Evolutionary conservation across 1,284 basidiomycete species (phyloP).

Genomic region (Irpex sp.): DNA sequence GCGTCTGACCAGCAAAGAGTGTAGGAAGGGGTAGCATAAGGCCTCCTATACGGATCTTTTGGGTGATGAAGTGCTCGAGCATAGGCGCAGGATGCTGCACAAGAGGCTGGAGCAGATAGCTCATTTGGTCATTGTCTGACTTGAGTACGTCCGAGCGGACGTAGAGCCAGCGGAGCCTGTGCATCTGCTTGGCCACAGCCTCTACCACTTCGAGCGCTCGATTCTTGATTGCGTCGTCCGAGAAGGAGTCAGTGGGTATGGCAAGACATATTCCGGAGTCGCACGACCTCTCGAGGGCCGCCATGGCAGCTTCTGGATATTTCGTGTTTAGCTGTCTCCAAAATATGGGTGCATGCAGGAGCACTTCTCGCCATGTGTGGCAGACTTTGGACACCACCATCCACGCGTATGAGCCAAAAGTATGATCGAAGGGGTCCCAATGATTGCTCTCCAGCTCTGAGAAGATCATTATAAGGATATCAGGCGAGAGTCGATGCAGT

Average conservation of each 20-base stretch:
- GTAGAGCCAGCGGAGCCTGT: slow-evolving; percentile 25
- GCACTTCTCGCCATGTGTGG: slow-evolving; percentile 25
- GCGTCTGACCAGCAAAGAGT: slow-evolving; percentile 24
- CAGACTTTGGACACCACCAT: slow-evolving; percentile 25
- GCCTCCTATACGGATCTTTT: slow-evolving; percentile 18
- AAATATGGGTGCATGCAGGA: slow-evolving; percentile 22
- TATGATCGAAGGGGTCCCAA: slow-evolving; percentile 17
- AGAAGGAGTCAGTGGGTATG: slow-evolving; percentile 18
- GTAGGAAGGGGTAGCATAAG: slow-evolving; percentile 22
- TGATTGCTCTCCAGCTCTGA: slow-evolving; percentile 18
- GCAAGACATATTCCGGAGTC: slow-evolving; percentile 26
- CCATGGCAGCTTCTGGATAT: slow-evolving; percentile 22
- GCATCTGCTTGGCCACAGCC: slow-evolving; percentile 21
- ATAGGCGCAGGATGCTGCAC: slow-evolving; percentile 21
- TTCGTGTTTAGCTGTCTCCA: slow-evolving; percentile 29
- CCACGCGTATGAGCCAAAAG: slow-evolving; percentile 25
- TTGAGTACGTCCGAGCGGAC: slow-evolving; percentile 23
- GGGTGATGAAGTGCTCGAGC: slow-evolving; percentile 25
- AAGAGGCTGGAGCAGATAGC: slow-evolving; percentile 20
- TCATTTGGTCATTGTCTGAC: slow-evolving; percentile 17
- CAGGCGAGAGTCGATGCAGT: slow-evolving; percentile 24
- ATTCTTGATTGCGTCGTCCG: slow-evolving; percentile 13
- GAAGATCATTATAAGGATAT: slow-evolving; percentile 27
- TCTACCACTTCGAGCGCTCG: slow-evolving; percentile 19
- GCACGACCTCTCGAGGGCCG: slow-evolving; percentile 24